Percentiles rank a stretch among this genome's conserved stretches.
phyloP scores from a whole-genome alignment of 2,329 filamentous ascomycete genomes.

The Clonostachys rhizophaga region DNA sequence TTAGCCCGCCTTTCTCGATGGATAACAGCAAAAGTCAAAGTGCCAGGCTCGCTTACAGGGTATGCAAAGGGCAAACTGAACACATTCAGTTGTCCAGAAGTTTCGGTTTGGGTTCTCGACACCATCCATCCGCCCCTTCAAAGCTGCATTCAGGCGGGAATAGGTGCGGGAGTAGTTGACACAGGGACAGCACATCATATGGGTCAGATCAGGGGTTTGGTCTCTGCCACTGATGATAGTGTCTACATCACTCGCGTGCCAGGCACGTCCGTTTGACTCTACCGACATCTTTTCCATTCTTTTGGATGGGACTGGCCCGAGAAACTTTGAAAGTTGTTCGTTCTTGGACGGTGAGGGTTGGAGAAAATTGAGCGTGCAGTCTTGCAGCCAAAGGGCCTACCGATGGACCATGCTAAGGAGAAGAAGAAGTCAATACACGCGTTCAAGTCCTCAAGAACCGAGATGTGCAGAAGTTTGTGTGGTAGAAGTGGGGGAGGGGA shows the following conservation, averaged over 20 bases:
- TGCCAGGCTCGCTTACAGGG: constrained; percentile 13
- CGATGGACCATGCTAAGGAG: too few relatives aligned
- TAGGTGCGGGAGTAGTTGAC: constrained; percentile 16
- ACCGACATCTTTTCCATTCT: constrained; percentile 5
- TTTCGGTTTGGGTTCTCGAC: not conserved
- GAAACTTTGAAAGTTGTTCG: not conserved
- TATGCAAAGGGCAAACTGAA: constrained; percentile 12
- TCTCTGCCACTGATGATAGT: constrained; percentile 5
- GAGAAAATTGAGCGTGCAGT: not conserved
- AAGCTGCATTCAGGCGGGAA: constrained; percentile 11
- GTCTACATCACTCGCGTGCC: not conserved
- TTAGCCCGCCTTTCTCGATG: not conserved
- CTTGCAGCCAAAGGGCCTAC: too few relatives aligned
- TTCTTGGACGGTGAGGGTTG: not conserved
- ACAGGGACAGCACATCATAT: constrained; percentile 12
- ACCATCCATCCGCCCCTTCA: constrained; percentile 5
- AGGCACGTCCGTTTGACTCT: constrained; percentile 1
- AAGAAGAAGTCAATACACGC: too few relatives aligned
- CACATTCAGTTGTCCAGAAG: constrained; percentile 13
- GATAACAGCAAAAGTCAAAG: not conserved
- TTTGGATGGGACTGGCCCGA: not conserved
- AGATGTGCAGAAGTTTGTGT: too few relatives aligned
- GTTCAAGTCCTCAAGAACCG: too few relatives aligned
- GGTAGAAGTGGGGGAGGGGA: too few relatives aligned
- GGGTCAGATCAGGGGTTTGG: too few relatives aligned